Percentiles rank a stretch among this genome's conserved stretches.
Conservation (phyloP, 768 basidiomycete genomes). For the Xanthoconium stramineum region DNA sequence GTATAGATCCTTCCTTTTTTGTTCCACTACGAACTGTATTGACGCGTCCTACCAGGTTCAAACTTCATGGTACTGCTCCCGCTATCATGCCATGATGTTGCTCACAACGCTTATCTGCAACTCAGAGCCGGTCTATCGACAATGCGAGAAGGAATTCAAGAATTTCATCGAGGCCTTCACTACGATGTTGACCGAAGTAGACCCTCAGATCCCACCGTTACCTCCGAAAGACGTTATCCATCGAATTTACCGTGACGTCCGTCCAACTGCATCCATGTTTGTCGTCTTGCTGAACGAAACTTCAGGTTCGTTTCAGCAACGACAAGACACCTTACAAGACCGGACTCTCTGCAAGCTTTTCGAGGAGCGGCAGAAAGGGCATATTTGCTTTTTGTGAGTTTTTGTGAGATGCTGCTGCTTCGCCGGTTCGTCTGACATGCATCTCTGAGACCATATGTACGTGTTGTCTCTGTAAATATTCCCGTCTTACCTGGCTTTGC, state of each 20-base stretch:
- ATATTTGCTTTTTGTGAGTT: conserved; percentile 81
- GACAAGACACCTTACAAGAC: conserved; percentile 96
- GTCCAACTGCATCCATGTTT: not conserved
- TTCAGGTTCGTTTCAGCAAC: conserved; percentile 82
- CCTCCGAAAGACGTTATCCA: conserved; percentile 92
- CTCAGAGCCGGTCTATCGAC: conserved; percentile 31
- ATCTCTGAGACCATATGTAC: conserved; percentile 24
- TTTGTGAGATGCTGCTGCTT: not conserved
- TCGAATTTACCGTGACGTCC: conserved; percentile 87
- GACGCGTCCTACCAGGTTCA: conserved; percentile 66
- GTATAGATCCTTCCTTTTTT: conserved; percentile 4
- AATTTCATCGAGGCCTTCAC: conserved; percentile 75
- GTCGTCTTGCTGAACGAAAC: conserved; percentile 3
- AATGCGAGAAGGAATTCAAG: conserved; percentile 88
- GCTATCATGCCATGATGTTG: not conserved
- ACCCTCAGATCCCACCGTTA: conserved; percentile 80
- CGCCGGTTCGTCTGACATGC: not conserved
- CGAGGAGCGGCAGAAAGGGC: conserved; percentile 86
- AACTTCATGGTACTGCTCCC: conserved; percentile 56
- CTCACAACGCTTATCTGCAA: not conserved
- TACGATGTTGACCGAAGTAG: conserved; percentile 62
- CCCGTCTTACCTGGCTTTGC: not conserved
- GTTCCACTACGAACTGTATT: not conserved
- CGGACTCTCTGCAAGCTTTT: conserved; percentile 77
- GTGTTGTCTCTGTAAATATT: conserved; percentile 1